These are phyloP conservation scores for Monosporascus sp. DNA, from an alignment of 2,329 filamentous ascomycete genomes.

Conservation along the genomic window DNA sequence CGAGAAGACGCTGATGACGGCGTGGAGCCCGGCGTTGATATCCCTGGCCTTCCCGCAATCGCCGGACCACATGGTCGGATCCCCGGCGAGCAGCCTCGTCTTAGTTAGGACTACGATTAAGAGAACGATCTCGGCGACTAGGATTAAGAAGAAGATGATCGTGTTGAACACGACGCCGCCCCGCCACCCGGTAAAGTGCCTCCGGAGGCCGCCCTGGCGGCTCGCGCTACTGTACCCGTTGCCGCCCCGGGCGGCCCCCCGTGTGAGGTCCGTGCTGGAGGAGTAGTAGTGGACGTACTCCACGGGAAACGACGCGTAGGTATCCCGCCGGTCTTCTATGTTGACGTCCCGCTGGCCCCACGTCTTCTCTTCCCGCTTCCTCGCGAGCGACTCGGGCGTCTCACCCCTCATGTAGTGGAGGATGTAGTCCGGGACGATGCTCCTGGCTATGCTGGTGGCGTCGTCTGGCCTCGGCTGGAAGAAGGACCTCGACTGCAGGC, in stretches of 20 bases:
- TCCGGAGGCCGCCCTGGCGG: conserved; percentile 23
- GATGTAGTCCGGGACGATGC: conserved; percentile 51
- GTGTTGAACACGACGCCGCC: conserved; percentile 41
- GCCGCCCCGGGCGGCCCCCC: conserved; percentile 13
- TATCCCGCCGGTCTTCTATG: conserved; percentile 25
- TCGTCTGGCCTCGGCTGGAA: conserved; percentile 22
- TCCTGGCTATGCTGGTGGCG: conserved; percentile 31
- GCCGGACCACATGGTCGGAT: conserved; percentile 33
- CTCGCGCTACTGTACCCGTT: conserved; percentile 19
- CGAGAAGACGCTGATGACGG: conserved; percentile 38
- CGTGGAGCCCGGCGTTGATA: conserved; percentile 38
- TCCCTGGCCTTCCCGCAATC: conserved; percentile 30
- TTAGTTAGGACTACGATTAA: conserved; percentile 32
- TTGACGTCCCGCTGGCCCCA: conserved; percentile 29
- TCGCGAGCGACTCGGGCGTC: conserved; percentile 47
- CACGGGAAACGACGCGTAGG: conserved; percentile 29
- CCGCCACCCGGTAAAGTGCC: conserved; percentile 40
- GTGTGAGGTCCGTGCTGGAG: conserved; percentile 13
- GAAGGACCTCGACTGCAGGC: conserved; percentile 21
- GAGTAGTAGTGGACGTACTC: conserved; percentile 30
- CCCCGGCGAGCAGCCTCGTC: conserved; percentile 27
- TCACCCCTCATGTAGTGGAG: conserved; percentile 51
- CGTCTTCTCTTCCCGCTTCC: conserved; percentile 33
- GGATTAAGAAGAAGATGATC: conserved; percentile 32
- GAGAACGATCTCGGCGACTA: conserved; percentile 32